Base-by-base conservation (phyloP, 208 protist species). In the Trypanosoma vivax region DNA sequence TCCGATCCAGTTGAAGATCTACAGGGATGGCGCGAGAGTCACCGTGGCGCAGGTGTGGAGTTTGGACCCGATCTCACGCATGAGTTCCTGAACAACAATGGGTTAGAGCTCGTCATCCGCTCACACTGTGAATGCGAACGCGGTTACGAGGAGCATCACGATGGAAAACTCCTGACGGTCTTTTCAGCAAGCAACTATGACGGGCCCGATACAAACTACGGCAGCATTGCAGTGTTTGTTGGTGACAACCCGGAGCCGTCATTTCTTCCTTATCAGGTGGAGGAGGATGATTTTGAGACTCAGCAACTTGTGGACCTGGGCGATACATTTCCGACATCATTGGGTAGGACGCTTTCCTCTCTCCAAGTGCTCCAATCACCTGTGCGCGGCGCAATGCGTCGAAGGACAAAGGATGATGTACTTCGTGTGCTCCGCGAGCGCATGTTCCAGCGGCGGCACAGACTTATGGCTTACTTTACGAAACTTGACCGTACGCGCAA, bases 101-200 rank as follows among this genome's bases (percentile, higher is more conserved):
- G 85, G 37, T 76, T 99, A 18, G 73, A 95, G 49, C 74, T 95
- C 29, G 68, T 98, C 4, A 78, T 99, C 9, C 88, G 97, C 40
- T 96, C 90, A 14, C 97, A 99, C 70, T 94, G 98, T 66, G 91
- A 97, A 19, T 97, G 92, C 60, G 61, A 83, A 16, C 72, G 82
- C 40, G 91, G 95, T 24, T 97, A 98, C 65, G 85, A 97, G 75
- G 79, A 97, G 35, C 82, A 91, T 43, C 89, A 97, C 70, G 75
- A 92, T 61, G 92, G 86, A 27, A 76, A 83, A 37, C 84, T 96
- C 28, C 82, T 98, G 56, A 99, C 97, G 21, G 74, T 99, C 42
- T 99, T 99, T 74, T 97, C 89, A n/a, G 96, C 97, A 9, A 97
- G 96, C 51, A 98, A 99, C 70, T 99, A 99, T 74, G 97, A 97